Percentiles rank a stretch among this genome's conserved stretches.
These are phyloP conservation scores for Linnemannia hyalina DNA, from an alignment of 192 early-diverging fungal genomes.

Conservation along the genomic window DNA sequence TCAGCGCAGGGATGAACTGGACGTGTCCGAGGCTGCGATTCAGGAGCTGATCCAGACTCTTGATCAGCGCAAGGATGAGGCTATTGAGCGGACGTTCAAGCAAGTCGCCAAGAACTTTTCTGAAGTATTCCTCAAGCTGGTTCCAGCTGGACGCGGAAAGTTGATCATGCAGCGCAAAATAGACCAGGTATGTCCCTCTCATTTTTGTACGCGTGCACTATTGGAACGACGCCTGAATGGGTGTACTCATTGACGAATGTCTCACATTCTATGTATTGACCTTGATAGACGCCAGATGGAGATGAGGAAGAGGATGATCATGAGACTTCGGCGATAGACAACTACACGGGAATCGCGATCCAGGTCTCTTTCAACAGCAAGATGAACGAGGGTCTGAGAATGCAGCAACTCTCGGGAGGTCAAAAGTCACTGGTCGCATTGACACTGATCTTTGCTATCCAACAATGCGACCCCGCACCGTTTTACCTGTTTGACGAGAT, in stretches of 20 bases:
- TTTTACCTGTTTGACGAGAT: constrained; percentile 99
- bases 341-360: constrained; percentile 93
- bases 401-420: constrained; percentile 97
- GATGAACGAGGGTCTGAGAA: constrained; percentile 86
- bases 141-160: constrained; percentile 86
- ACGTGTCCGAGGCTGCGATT: constrained; percentile 87
- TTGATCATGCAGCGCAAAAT: constrained; percentile 87
- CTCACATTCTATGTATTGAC: not conserved
- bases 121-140: constrained; percentile 91
- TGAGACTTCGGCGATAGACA: constrained; percentile 71
- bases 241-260: constrained; percentile 25
- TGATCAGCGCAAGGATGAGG: constrained; percentile 97
- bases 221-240: too few species aligned
- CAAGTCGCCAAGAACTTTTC: constrained; percentile 91
- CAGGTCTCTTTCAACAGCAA: constrained; percentile 95
- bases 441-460: constrained; percentile 98
- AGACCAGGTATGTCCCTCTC: constrained; percentile 52
- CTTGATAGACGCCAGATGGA: constrained; percentile 29
- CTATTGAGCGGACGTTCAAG: constrained; percentile 96
- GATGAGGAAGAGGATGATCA: constrained; percentile 60
- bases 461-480: constrained; percentile 97
- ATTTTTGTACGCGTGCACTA: not conserved
- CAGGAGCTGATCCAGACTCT: constrained; percentile 88
- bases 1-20: constrained; percentile 89
- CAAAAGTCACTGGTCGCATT: constrained; percentile 98